phyloP scores from a whole-genome alignment of 768 basidiomycete species.

The Suillus sp. region DNA sequence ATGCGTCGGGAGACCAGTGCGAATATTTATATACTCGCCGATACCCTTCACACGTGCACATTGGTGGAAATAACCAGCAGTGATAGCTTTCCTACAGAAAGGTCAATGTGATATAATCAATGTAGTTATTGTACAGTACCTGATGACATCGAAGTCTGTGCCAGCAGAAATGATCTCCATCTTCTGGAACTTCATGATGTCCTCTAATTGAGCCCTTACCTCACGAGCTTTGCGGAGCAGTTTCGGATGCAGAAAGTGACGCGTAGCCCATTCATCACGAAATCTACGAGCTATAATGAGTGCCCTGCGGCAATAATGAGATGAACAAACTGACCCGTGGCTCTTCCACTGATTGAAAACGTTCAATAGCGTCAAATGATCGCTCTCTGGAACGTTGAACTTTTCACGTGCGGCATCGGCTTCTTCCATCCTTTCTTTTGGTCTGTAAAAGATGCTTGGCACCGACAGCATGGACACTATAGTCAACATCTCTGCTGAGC shows the following conservation, averaged over 20 bases:
- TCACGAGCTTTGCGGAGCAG: constrained; percentile 92
- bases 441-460: constrained; percentile 96
- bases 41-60: constrained; percentile 98
- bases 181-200: constrained; percentile 99
- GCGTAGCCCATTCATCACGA: constrained; percentile 92
- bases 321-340: constrained; percentile 65
- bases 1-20: constrained; percentile 93
- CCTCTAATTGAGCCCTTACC: constrained; percentile 93
- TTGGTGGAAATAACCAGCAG: constrained; percentile 98
- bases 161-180: constrained; percentile 91
- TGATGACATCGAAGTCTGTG: constrained; percentile 91
- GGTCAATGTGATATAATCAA: constrained; percentile 1
- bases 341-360: constrained; percentile 99
- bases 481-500: constrained; percentile 94
- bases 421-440: constrained; percentile 97
- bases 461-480: constrained; percentile 99
- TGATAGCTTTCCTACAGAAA: constrained; percentile 82
- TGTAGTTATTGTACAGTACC: constrained; percentile 41
- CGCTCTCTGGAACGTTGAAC: constrained; percentile 98
- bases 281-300: constrained; percentile 48
- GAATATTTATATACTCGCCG: constrained; percentile 97
- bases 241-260: constrained; percentile 97
- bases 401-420: constrained; percentile 97
- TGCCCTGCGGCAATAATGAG: neutral
- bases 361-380: constrained; percentile 92